Evolutionary conservation across 305 asterid species (phyloP).

Genomic region (Withania somnifera): DNA sequence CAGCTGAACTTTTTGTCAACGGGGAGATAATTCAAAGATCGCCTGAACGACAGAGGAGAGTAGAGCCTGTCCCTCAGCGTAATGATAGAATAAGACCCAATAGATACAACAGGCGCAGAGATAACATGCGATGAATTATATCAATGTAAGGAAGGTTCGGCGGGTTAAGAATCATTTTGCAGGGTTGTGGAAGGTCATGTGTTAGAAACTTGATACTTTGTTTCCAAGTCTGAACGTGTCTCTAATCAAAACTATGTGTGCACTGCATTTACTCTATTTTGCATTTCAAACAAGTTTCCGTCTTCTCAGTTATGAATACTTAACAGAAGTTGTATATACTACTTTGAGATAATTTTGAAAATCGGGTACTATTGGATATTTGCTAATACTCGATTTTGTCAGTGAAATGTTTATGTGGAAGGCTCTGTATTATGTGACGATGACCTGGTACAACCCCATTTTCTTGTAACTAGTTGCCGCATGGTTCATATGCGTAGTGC

Average conservation of each 20-base stretch:
- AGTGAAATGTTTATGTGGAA: neutral
- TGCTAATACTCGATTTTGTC: neutral
- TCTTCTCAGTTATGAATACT: neutral
- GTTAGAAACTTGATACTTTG: neutral
- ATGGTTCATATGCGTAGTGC: neutral
- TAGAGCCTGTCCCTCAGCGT: slow-evolving; percentile 72
- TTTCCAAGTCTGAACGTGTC: neutral
- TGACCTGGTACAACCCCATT: neutral
- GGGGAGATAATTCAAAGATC: slow-evolving; percentile 82
- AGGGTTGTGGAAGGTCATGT: neutral
- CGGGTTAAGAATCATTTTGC: neutral
- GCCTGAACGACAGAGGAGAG: slow-evolving; percentile 84
- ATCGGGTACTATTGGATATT: neutral
- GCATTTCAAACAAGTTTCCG: neutral
- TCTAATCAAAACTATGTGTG: neutral
- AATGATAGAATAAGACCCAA: slow-evolving; percentile 5
- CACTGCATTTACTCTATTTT: neutral
- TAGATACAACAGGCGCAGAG: slow-evolving; percentile 11
- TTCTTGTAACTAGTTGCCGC: too few relatives aligned
- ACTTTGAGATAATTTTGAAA: neutral
- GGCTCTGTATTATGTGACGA: neutral
- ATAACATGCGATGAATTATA: neutral
- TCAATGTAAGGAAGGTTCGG: neutral
- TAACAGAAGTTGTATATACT: slow-evolving; percentile 2
- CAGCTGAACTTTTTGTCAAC: slow-evolving; percentile 75